Base-by-base conservation (phyloP, 345 rosid genomes). In the Rhodomyrtus tomentosa region DNA sequence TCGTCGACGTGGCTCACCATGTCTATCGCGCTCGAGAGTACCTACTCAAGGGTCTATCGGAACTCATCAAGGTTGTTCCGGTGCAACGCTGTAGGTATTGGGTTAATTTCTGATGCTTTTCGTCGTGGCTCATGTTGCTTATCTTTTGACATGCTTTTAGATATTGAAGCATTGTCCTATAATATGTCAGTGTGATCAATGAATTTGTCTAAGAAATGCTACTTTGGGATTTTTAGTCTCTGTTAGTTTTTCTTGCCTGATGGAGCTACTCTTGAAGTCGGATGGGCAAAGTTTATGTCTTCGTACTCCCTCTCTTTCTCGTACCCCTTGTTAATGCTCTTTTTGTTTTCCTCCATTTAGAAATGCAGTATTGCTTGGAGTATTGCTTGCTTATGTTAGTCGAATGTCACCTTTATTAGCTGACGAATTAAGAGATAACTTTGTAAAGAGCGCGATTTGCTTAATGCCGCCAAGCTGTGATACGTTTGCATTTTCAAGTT, bases 61-160 rank as follows among this genome's bases (percentile, higher is more conserved):
- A 87, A 86, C 95, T 96, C 82, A 52, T 91, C 68, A 86, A 40
- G 80, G 81, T 88, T 58, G 73, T 95, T 81, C 88, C 92, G 10
- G 90, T 93, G 85, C 98, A 90, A 68, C 93, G 93, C 24, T 96
- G 99, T 90, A 91, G 95, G 98, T 93, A 68, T 36, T 68, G 79
- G 24, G 13, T 68, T 68, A 9, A 20, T 22, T 68, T 68, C 45
- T 18, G 24, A 36, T 36, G 80, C 5, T 1, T 48, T 15, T 27
- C 0, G 68, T 38, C 48, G 7, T 40, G 40, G 55, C 54, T 74
- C 18, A 9, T 25, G 54, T 54, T 29, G 27, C 45, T 36, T 68
- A 36, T 5, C 6, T 22, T 68, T 24, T 45, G 82, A 79, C 36
- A 68, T 13, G 45, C 79, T 68, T 36, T 50, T 27, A 53, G 83